Evolutionary conservation across 2,329 filamentous ascomycete species (phyloP).

Genomic region (Leptographium lundbergii): DNA sequence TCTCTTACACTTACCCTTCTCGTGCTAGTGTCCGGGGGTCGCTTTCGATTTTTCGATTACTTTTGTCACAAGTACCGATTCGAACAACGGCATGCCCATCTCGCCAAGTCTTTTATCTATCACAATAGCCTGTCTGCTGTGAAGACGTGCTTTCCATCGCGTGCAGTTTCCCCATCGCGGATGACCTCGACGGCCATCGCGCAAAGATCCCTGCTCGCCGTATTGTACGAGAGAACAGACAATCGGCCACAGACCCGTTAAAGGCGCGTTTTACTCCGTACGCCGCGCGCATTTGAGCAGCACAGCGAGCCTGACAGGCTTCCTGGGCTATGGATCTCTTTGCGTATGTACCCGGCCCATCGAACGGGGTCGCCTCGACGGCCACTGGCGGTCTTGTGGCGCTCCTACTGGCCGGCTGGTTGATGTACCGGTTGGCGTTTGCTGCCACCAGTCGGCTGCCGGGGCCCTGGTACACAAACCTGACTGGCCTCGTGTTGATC

Average conservation of each 20-base stretch:
- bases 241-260: too few species aligned
- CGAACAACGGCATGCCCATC: not conserved
- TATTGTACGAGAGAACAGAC: too few species aligned
- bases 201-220: too few species aligned
- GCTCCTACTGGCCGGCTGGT: not conserved
- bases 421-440: not conserved
- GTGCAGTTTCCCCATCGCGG: too few species aligned
- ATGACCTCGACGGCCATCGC: too few species aligned
- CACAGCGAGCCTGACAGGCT: not conserved
- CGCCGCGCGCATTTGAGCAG: too few species aligned
- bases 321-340: not conserved
- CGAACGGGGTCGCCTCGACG: not conserved
- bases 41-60: not conserved
- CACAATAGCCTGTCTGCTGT: too few species aligned
- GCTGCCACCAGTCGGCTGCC: not conserved
- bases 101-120: not conserved
- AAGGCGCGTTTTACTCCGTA: too few species aligned
- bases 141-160: too few species aligned
- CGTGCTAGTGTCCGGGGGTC: not conserved
- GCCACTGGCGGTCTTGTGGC: not conserved
- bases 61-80: not conserved
- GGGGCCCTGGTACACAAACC: constrained; percentile 5
- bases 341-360: not conserved
- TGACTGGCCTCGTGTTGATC: not conserved
- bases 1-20: constrained; percentile 1